Percentiles rank a stretch among this genome's conserved stretches.
phyloP scores from a whole-genome alignment of 805 yeast genomes.

The Candida oleophila region DNA sequence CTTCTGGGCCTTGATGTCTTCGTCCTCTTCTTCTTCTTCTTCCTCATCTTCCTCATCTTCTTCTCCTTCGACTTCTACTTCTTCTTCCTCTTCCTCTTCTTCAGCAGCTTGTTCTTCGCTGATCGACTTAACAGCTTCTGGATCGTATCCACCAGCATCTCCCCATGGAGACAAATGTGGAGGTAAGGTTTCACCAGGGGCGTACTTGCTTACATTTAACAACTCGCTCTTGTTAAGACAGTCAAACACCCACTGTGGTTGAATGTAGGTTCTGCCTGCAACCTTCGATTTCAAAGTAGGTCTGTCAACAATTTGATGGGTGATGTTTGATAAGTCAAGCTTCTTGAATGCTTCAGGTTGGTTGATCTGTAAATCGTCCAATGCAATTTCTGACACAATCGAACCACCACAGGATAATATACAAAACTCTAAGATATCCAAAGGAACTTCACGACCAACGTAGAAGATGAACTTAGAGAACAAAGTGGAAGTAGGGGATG shows the following conservation, averaged over 20 bases:
- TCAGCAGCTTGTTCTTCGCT: constrained; percentile 44
- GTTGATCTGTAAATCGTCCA: constrained; percentile 67
- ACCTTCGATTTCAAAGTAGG: constrained; percentile 76
- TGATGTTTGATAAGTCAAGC: constrained; percentile 64
- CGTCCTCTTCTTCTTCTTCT: constrained; percentile 54
- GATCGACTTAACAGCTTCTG: constrained; percentile 52
- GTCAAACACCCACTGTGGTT: constrained; percentile 98
- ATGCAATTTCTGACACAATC: constrained; percentile 79
- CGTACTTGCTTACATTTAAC: constrained; percentile 75
- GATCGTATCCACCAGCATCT: constrained; percentile 87
- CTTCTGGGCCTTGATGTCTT: constrained; percentile 74
- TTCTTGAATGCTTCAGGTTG: constrained; percentile 43
- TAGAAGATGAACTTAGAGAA: constrained; percentile 77
- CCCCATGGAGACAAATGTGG: constrained; percentile 99
- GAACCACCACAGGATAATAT: constrained; percentile 85
- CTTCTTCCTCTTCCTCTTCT: constrained; percentile 47
- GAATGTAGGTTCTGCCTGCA: constrained; percentile 89
- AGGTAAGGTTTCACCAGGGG: constrained; percentile 93
- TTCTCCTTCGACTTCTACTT: constrained; percentile 40
- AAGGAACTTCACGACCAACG: constrained; percentile 93
- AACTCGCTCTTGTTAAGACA: constrained; percentile 75
- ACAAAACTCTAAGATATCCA: constrained; percentile 86
- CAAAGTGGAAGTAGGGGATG: constrained; percentile 60
- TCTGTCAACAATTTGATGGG: constrained; percentile 94
- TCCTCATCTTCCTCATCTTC: constrained; percentile 31